phyloP scores from a whole-genome alignment of 345 rosid genomes.

The Populus simonii region DNA sequence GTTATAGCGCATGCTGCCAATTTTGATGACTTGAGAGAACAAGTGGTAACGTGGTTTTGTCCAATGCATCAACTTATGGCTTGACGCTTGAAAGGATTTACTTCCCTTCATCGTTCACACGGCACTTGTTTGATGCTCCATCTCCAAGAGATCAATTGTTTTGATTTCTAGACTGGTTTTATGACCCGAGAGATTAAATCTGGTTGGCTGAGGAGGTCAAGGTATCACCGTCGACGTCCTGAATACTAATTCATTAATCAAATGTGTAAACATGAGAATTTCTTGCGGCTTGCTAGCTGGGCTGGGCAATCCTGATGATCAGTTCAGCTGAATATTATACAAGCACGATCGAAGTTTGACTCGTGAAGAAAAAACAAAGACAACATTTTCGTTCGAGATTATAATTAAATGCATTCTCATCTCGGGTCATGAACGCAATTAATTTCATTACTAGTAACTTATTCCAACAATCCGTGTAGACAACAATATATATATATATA shows the following conservation, averaged over 20 bases:
- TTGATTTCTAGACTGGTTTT: not conserved
- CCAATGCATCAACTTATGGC: not conserved
- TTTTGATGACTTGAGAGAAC: not conserved
- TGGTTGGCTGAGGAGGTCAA: not conserved
- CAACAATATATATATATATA: no score
- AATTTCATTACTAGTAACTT: not conserved
- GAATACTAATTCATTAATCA: not conserved
- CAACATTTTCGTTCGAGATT: not conserved
- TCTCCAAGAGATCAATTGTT: no score
- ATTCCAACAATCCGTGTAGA: not conserved
- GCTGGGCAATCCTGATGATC: not conserved
- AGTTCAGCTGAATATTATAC: not conserved
- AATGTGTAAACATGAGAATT: not conserved
- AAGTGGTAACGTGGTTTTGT: no score
- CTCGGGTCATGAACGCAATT: not conserved
- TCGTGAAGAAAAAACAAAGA: not conserved
- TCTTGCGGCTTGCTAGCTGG: not conserved
- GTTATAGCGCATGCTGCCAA: not conserved
- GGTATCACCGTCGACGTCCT: not conserved
- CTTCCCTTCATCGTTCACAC: not conserved
- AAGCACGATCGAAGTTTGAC: not conserved
- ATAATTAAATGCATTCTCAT: not conserved
- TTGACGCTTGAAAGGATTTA: not conserved
- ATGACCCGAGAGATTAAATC: not conserved
- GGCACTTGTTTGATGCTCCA: not conserved